Base-by-base conservation (phyloP, 192 early-diverging fungal species). In the Backusella circina region DNA sequence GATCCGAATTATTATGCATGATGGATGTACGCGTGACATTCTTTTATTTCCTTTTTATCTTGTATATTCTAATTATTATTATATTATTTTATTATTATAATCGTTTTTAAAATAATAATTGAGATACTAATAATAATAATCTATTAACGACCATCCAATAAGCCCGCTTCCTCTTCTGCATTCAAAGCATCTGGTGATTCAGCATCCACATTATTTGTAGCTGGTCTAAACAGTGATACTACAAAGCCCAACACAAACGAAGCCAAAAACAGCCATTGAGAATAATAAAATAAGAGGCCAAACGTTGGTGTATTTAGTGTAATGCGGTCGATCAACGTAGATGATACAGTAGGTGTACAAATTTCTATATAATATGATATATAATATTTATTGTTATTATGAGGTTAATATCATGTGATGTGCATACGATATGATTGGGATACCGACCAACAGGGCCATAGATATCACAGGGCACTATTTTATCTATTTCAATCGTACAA, bases 381-480 rank as follows among this genome's bases (percentile, higher is more conserved):
- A 67, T 0, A 61, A 64, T 71, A 41, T n/a, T n/a, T 36, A 57
- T 41, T 41, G 15, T 9, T 32, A 50, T 21, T 31, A 21, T 21
- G 18, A 71, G 28, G 37, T 44, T n/a, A 71, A 41, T 47, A n/a
- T 28, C 69, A 71, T 28, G 30, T 41, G n/a, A 44, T 28, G 12
- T 44, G 30, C 68, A 41, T 26, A 38, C 68, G 36, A 21, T 38
- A 15, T 70, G 54, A 61, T 67, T 44, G 5, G 26, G n/a, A 51
- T 26, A 31, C 35, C 76, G 73, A 80, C 79, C 79, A 65, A 41
- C 72, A 26, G 88, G 88, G 26, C 84, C 88, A 30, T 79, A 78
- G 33, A 86, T 70, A 77, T 88, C 84, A 73, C 88, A 89, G 61
- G 87, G 87, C 31, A 89, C 74, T 65, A 89, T 89, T 26, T 87